Evolutionary conservation across 208 protist genomes (phyloP).

Genomic region (Acanthamoeba royreba): DNA sequence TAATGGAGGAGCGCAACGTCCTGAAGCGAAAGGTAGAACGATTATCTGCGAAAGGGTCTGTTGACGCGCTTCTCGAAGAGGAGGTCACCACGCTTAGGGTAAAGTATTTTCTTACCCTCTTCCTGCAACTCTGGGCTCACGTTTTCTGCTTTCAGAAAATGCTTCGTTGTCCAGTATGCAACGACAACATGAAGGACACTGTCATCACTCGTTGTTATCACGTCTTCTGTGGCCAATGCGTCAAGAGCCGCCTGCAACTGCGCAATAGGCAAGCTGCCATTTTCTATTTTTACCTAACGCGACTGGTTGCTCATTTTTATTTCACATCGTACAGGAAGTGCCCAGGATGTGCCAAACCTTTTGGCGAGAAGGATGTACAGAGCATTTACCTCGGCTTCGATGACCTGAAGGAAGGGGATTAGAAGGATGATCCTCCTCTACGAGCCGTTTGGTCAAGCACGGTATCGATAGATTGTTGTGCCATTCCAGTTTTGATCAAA

Average conservation of each 20-base stretch:
- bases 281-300: neutral
- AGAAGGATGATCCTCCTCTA: too few species aligned
- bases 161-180: conserved; percentile 38
- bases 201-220: conserved; percentile 52
- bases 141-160: neutral
- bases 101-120: neutral
- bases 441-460: too few species aligned
- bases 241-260: neutral
- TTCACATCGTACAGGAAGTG: neutral
- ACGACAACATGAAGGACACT: conserved; percentile 35
- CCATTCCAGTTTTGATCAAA: too few species aligned
- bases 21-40: conserved; percentile 30
- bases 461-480: too few species aligned
- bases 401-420: neutral
- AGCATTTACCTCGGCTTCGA: conserved; percentile 47
- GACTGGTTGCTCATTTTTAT: neutral
- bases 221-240: conserved; percentile 41
- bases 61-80: conserved; percentile 5
- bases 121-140: neutral
- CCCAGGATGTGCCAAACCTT: conserved; percentile 32
- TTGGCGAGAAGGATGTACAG: conserved; percentile 37
- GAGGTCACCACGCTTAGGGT: conserved; percentile 17
- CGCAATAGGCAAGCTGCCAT: conserved; percentile 2
- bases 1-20: neutral
- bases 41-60: neutral